phyloP scores from a whole-genome alignment of 2,329 filamentous ascomycete species.

The Cladophialophora carrionii region DNA sequence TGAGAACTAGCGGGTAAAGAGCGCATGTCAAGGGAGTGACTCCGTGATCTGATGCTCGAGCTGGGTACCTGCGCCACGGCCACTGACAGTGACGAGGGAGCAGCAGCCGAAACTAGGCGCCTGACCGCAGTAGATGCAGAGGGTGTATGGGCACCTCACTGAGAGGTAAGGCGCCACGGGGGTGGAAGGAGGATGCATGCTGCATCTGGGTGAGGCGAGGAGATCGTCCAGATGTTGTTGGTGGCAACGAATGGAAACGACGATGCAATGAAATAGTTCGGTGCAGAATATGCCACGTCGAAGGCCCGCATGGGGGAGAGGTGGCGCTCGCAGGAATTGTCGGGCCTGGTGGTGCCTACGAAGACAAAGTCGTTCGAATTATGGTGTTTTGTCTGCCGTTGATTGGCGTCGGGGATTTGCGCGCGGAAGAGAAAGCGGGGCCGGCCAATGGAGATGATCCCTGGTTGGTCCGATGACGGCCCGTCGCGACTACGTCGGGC shows the following conservation, averaged over 20 bases:
- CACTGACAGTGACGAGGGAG: slow-evolving; percentile 7
- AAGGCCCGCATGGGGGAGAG: slow-evolving; percentile 10
- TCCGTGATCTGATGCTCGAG: slow-evolving; percentile 3
- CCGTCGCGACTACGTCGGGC: slow-evolving; percentile 27
- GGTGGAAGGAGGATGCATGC: slow-evolving; percentile 9
- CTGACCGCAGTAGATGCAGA: slow-evolving; percentile 20
- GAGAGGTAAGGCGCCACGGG: slow-evolving; percentile 17
- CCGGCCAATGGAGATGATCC: background rate
- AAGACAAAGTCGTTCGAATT: background rate
- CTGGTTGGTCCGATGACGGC: slow-evolving; percentile 16
- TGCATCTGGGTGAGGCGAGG: slow-evolving; percentile 29
- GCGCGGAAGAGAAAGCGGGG: background rate
- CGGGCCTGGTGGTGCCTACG: background rate
- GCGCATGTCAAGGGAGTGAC: slow-evolving; percentile 6
- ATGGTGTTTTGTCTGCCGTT: slow-evolving; percentile 4
- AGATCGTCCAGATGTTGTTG: slow-evolving; percentile 27
- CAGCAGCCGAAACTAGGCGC: slow-evolving; percentile 16
- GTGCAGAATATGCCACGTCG: slow-evolving; percentile 26
- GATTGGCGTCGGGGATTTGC: slow-evolving; percentile 20
- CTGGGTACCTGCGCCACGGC: slow-evolving; percentile 23
- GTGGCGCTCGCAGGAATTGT: slow-evolving; percentile 19
- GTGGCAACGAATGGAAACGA: slow-evolving; percentile 27
- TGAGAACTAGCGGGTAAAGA: background rate
- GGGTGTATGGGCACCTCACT: slow-evolving; percentile 4
- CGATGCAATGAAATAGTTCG: slow-evolving; percentile 7